phyloP scores from a whole-genome alignment of 768 basidiomycete species.

The Mycena leptocephala region DNA sequence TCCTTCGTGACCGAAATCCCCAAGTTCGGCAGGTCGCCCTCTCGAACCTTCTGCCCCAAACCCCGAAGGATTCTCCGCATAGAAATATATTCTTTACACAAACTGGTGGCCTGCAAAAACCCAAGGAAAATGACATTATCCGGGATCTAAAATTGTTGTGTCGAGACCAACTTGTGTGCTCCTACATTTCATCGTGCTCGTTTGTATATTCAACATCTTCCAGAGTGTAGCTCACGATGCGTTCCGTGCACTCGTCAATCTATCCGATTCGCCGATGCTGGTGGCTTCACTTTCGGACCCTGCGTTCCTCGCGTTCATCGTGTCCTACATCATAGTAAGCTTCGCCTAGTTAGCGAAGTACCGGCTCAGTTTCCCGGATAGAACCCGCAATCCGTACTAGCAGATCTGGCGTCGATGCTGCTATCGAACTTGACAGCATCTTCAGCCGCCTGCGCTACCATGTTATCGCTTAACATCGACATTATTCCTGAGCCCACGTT shows the following conservation, averaged over 20 bases:
- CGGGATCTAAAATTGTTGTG: conserved; percentile 90
- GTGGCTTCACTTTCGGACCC: conserved; percentile 78
- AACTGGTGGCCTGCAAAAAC: conserved; percentile 69
- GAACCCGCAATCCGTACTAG: conserved; percentile 93
- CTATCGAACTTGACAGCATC: conserved; percentile 94
- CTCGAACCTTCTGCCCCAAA: conserved; percentile 86
- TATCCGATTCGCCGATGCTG: conserved; percentile 87
- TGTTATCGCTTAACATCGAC: conserved; percentile 79
- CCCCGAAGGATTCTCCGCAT: conserved; percentile 78
- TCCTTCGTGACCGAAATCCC: conserved; percentile 89
- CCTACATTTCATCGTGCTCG: background rate
- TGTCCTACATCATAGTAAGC: conserved; percentile 91
- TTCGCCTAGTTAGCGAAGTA: conserved; percentile 34
- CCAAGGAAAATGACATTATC: conserved; percentile 78
- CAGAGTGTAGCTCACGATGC: conserved; percentile 96
- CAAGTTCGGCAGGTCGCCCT: conserved; percentile 92
- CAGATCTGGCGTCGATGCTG: conserved; percentile 97
- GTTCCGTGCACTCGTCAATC: conserved; percentile 93
- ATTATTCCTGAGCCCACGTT: conserved; percentile 68
- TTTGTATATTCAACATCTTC: background rate
- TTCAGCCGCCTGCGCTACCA: conserved; percentile 72
- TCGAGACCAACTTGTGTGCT: conserved; percentile 85
- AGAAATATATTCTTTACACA: conserved; percentile 83
- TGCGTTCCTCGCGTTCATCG: conserved; percentile 84
- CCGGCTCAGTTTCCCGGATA: conserved; percentile 49